Evolutionary conservation across 192 early-diverging fungal genomes (phyloP).

Genomic region (Coemansia sp.): DNA sequence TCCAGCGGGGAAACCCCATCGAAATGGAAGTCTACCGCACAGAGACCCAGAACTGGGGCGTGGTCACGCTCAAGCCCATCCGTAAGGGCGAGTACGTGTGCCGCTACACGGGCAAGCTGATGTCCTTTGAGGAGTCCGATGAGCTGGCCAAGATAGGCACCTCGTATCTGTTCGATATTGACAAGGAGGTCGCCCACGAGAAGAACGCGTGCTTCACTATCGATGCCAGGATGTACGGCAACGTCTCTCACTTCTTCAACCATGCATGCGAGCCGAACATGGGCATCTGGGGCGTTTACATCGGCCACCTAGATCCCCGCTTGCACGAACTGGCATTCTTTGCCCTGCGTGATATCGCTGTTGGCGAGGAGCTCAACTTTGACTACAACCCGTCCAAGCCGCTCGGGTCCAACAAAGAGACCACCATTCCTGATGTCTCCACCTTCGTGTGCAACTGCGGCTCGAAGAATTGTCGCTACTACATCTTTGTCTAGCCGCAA

Average conservation of each 20-base stretch:
- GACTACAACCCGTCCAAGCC: constrained; percentile 80
- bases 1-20: constrained; percentile 45
- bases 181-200: constrained; percentile 75
- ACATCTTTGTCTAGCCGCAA: constrained; percentile 23
- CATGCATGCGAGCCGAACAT: constrained; percentile 96
- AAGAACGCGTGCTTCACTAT: constrained; percentile 89
- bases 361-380: constrained; percentile 88
- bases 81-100: constrained; percentile 79
- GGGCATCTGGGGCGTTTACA: constrained; percentile 48
- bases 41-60: constrained; percentile 44
- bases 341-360: constrained; percentile 66
- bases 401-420: neutral
- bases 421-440: neutral
- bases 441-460: constrained; percentile 38
- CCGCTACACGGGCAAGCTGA: constrained; percentile 94
- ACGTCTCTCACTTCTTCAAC: constrained; percentile 95
- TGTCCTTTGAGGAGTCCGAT: constrained; percentile 75
- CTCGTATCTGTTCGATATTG: constrained; percentile 69
- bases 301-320: constrained; percentile 79
- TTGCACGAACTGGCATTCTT: constrained; percentile 92
- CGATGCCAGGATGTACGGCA: constrained; percentile 90
- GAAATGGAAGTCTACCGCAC: constrained; percentile 44
- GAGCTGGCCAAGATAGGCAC: constrained; percentile 51
- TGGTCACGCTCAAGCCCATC: constrained; percentile 21
- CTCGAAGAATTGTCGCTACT: constrained; percentile 17